These are phyloP conservation scores for Thymus quinquecostatus DNA, from an alignment of 257 asterid genomes.

Conservation along the genomic window DNA sequence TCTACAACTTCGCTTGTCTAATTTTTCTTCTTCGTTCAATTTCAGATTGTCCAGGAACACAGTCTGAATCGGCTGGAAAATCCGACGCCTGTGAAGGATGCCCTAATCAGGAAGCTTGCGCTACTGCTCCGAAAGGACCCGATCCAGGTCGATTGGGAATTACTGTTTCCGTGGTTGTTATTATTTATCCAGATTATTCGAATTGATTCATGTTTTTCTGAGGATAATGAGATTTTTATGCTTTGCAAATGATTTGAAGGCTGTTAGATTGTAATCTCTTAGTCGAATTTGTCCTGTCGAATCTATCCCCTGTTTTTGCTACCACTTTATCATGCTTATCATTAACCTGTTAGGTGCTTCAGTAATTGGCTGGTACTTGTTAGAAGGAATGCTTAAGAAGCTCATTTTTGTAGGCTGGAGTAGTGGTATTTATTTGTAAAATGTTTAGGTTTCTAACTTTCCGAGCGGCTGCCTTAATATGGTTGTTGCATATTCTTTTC, in stretches of 20 bases:
- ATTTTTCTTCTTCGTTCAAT: not conserved
- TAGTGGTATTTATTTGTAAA: not conserved
- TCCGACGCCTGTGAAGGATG: slow-evolving; percentile 83
- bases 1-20: not conserved
- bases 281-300: slow-evolving; percentile 9
- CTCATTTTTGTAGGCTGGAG: not conserved
- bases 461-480: not conserved
- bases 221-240: not conserved
- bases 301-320: slow-evolving; percentile 5
- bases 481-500: not conserved
- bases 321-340: not conserved
- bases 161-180: not conserved
- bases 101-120: slow-evolving; percentile 89
- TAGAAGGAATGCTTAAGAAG: not conserved
- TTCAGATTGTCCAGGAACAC: slow-evolving; percentile 89
- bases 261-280: not conserved
- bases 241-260: not conserved
- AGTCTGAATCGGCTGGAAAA: slow-evolving; percentile 87
- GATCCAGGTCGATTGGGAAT: slow-evolving; percentile 62
- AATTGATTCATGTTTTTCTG: no score
- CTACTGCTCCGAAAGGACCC: slow-evolving; percentile 97
- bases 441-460: slow-evolving; percentile 1
- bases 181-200: not conserved
- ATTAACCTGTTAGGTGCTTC: no score
- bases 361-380: not conserved